These are phyloP conservation scores for Macrophomina phaseolina DNA, from an alignment of 2,329 filamentous ascomycete genomes.

Conservation along the genomic window DNA sequence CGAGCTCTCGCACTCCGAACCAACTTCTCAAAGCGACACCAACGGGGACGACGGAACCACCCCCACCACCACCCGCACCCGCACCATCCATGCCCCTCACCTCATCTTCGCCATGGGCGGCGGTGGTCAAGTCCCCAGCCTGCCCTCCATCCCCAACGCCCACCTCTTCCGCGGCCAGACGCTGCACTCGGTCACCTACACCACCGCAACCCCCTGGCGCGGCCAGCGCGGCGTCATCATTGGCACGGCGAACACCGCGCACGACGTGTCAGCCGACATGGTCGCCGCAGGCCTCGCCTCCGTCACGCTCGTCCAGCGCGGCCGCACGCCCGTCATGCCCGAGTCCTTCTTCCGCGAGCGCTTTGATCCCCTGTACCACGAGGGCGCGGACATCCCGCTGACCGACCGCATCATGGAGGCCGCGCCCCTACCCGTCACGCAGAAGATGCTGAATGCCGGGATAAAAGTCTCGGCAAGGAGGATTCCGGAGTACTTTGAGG, in stretches of 20 bases:
- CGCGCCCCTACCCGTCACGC: slow-evolving; percentile 6
- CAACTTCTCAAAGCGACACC: slow-evolving; percentile 36
- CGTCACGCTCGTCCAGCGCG: slow-evolving; percentile 56
- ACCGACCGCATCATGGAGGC: slow-evolving; percentile 31
- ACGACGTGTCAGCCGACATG: slow-evolving; percentile 58
- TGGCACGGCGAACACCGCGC: slow-evolving; percentile 56
- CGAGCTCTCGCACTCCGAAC: slow-evolving; percentile 37
- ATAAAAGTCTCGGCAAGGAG: slow-evolving; percentile 37
- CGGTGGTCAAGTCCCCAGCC: slow-evolving; percentile 32
- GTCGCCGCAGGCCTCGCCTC: slow-evolving; percentile 48
- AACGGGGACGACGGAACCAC: slow-evolving; percentile 28
- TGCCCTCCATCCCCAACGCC: slow-evolving; percentile 37
- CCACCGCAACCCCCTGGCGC: slow-evolving; percentile 39
- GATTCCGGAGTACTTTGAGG: slow-evolving; percentile 48
- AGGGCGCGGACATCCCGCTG: slow-evolving; percentile 37
- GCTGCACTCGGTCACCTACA: slow-evolving; percentile 45
- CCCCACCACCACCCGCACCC: slow-evolving; percentile 28
- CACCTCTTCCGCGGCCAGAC: slow-evolving; percentile 39
- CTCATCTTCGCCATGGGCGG: slow-evolving; percentile 43
- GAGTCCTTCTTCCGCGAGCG: slow-evolving; percentile 30
- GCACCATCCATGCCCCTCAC: slow-evolving; percentile 32
- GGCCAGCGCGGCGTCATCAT: slow-evolving; percentile 54
- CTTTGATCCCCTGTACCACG: slow-evolving; percentile 31
- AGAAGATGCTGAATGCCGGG: slow-evolving; percentile 34
- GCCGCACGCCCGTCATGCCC: slow-evolving; percentile 47